Evolutionary conservation across 352 stramenopile genomes (phyloP).

Genomic region (Globisporangium polare): DNA sequence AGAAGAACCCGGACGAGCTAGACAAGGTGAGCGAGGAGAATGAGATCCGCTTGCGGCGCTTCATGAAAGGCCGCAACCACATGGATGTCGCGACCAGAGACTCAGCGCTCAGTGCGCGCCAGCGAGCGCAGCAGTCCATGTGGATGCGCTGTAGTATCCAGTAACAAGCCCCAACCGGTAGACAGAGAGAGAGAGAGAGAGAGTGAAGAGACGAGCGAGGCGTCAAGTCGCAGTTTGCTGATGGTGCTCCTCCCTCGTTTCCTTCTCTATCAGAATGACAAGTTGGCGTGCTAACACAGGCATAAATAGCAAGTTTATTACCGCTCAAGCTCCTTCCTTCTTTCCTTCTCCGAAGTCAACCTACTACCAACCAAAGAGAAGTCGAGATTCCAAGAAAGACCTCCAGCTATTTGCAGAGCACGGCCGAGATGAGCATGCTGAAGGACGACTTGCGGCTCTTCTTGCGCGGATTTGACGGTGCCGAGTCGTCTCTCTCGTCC

Average conservation of each 20-base stretch:
- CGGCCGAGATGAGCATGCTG: constrained; percentile 43
- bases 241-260: constrained; percentile 1
- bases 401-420: constrained; percentile 33
- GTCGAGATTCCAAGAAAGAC: neutral
- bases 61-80: constrained; percentile 73
- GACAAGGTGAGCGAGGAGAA: constrained; percentile 81
- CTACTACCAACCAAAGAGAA: no score
- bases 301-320: constrained; percentile 21
- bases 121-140: constrained; percentile 28
- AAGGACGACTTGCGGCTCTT: constrained; percentile 20
- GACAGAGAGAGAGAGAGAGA: neutral
- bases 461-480: neutral
- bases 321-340: neutral
- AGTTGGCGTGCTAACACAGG: constrained; percentile 7
- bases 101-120: constrained; percentile 19
- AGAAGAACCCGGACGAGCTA: constrained; percentile 64
- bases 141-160: constrained; percentile 51
- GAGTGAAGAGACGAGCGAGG: constrained; percentile 2
- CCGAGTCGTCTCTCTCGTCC: neutral
- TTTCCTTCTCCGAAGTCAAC: neutral
- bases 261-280: neutral
- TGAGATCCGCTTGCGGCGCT: constrained; percentile 74
- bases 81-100: constrained; percentile 61
- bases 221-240: constrained; percentile 1
- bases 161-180: constrained; percentile 18